Evolutionary conservation across 2,329 filamentous ascomycete species (phyloP), one percentile per base, ranked within the genome.

Genomic region (Nakataea oryzae): DNA sequence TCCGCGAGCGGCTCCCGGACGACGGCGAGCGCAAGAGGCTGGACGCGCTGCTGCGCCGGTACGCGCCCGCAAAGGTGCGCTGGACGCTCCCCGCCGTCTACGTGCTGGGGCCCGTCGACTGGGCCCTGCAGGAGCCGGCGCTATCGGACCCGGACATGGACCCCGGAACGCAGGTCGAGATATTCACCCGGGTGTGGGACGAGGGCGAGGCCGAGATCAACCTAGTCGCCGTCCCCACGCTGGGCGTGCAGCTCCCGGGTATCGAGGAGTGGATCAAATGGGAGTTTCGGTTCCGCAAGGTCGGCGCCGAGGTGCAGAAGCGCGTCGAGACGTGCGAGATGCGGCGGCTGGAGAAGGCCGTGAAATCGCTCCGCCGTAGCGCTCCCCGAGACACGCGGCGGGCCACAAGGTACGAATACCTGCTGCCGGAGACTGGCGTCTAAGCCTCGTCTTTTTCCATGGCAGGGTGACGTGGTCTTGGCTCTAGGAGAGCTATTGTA

Each of bases 71-170:
- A 0, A 86, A 85, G 69, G 75, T 80, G 17, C 75, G 83, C 14
- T 85, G 77, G 64, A 81, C 82, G 0, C 70, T 86, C 2, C 83
- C 83, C 0, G 83, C 78, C 1, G 69, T 86, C 9, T 86, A 85
- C 67, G 72, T 75, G 9, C 71, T 75, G 28, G 67, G 69, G 2
- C 72, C 81, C 56, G 63, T 75, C 11, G 66, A 70, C 57, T 65
- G 57, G 54, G 63, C 63, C 1, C 26, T 72, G n/a, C 17, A 65
- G 14, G 13, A 64, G 6, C 64, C 64, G 0, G 60, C 62, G n/a
- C 61, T 60, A 1, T 12, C 27, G 6, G 24, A 59, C 14, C 7
- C 17, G 17, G 34, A 47, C 32, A 47, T 50, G 34, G 8, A 54
- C 29, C 41, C 34, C 47, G 30, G 57, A n/a, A 57, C 60, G 27